phyloP scores from a whole-genome alignment of 305 asterid genomes.

The Rubia peregrina region DNA sequence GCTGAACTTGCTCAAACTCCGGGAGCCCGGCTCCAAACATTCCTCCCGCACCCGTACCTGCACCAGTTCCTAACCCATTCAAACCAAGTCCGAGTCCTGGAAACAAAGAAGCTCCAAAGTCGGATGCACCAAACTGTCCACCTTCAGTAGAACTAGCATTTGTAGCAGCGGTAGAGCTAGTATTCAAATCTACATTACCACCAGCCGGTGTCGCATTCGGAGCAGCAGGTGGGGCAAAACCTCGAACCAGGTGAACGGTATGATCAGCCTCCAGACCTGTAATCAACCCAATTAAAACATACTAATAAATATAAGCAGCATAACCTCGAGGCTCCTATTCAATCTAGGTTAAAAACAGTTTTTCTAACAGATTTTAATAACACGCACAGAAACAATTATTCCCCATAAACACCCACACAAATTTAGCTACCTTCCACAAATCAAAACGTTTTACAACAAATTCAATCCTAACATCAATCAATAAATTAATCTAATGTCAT shows the following conservation, averaged over 20 bases:
- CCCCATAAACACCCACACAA: neutral
- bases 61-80: constrained; percentile 27
- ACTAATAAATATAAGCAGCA: neutral
- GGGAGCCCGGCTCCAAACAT: constrained; percentile 39
- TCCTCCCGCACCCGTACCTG: constrained; percentile 22
- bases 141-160: constrained; percentile 29
- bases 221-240: constrained; percentile 36
- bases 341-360: neutral
- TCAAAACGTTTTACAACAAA: neutral
- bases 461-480: neutral
- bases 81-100: constrained; percentile 39
- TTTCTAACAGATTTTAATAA: neutral
- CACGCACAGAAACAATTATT: neutral
- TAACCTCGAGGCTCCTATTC: neutral
- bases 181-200: constrained; percentile 25
- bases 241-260: constrained; percentile 48
- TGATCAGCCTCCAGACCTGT: constrained; percentile 47
- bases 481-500: neutral
- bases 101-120: constrained; percentile 35
- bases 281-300: constrained; percentile 8
- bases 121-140: constrained; percentile 33
- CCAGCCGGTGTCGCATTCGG: constrained; percentile 24
- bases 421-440: neutral
- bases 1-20: constrained; percentile 38
- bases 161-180: constrained; percentile 26